Evolutionary conservation across 345 rosid genomes (phyloP).

Genomic region (Citrus maxima): DNA sequence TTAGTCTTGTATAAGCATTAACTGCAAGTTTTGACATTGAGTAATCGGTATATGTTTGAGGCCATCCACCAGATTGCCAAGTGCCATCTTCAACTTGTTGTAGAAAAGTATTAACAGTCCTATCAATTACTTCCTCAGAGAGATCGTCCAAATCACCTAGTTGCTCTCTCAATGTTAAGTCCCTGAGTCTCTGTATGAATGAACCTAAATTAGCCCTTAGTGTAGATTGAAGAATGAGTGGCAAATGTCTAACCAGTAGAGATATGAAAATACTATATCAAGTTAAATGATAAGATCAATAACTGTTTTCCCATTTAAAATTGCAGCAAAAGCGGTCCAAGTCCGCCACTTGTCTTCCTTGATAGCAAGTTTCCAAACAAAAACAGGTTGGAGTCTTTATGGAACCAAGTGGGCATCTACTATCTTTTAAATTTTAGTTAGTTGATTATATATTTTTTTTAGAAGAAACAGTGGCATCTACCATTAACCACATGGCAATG

Average conservation of each 20-base stretch:
- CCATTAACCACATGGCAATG: neutral
- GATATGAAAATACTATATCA: neutral
- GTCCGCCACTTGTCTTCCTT: neutral
- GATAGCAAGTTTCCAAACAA: neutral
- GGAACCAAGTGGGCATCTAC: neutral
- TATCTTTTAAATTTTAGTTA: neutral
- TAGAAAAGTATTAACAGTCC: conserved; percentile 54
- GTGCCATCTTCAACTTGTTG: conserved; percentile 73
- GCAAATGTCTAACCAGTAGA: neutral
- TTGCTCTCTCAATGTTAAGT: conserved; percentile 50
- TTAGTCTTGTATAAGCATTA: conserved; percentile 63
- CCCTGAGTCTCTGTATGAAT: conserved; percentile 60
- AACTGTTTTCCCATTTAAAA: neutral
- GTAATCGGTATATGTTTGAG: conserved; percentile 74
- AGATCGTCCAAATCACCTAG: conserved; percentile 52
- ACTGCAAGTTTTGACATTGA: conserved; percentile 89
- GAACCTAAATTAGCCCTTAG: conserved; percentile 2
- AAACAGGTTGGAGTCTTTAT: neutral
- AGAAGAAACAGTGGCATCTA: neutral
- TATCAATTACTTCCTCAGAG: conserved; percentile 66
- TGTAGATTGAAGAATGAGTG: neutral
- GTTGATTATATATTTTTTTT: too few species aligned
- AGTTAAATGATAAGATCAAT: neutral
- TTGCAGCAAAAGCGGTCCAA: neutral
- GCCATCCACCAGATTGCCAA: conserved; percentile 93